A percentile compares a stretch with the other conserved stretches of the same genome.
Evolutionary conservation across 306 rosid genomes (phyloP).

Genomic region (Clitoria ternatea): DNA sequence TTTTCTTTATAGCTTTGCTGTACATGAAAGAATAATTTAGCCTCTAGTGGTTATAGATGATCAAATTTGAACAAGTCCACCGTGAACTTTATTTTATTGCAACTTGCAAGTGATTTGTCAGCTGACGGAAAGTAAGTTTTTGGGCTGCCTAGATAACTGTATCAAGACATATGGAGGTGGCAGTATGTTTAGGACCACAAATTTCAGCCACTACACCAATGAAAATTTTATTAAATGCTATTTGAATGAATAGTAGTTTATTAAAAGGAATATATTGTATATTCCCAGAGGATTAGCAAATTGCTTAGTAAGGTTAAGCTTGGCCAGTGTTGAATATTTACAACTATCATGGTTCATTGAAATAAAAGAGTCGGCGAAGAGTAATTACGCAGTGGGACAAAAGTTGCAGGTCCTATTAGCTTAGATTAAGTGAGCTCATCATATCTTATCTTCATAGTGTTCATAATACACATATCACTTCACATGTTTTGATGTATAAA

Average conservation of each 20-base stretch:
- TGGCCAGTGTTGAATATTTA: not conserved
- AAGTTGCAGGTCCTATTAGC: not conserved
- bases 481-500: not conserved
- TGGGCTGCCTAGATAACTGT: constrained; percentile 1
- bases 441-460: not conserved
- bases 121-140: constrained; percentile 21
- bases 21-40: constrained; percentile 5
- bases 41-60: not conserved
- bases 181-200: constrained; percentile 23
- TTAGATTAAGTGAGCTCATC: not conserved
- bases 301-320: not conserved
- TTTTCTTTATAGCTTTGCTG: not conserved
- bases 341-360: not conserved
- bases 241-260: too few species aligned
- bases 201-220: not conserved
- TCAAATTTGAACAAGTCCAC: constrained; percentile 13
- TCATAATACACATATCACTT: not conserved
- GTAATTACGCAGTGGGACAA: not conserved
- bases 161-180: not conserved
- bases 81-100: constrained; percentile 8
- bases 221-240: not conserved
- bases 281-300: not conserved
- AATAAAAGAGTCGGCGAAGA: not conserved
- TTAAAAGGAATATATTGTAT: too few species aligned
- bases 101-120: constrained; percentile 4